Base-by-base conservation (phyloP, 306 rosid species). In the Vicia faba region DNA sequence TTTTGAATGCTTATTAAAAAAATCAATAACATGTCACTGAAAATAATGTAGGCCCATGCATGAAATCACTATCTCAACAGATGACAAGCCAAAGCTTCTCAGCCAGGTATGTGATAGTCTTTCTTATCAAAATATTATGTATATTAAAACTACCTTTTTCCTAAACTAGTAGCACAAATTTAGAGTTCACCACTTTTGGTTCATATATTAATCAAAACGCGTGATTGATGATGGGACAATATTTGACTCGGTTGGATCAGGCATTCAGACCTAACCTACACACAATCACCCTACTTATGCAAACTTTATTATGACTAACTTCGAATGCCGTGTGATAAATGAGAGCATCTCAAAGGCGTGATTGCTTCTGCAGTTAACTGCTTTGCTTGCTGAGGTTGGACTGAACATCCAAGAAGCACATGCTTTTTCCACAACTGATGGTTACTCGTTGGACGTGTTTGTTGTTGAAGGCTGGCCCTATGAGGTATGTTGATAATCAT, bases 381-480 rank as follows among this genome's bases (percentile, higher is more conserved):
- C 91, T 75, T 83, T 95, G 91, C 96, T 95, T 73, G 92, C 99
- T 44, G 97, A 91, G 83, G 77, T 88, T 82, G 99, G 97, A 72
- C 82, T 95, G 68, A 91, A 95, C 75, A 95, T 95, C 77, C 99
- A 91, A 80, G 99, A 95, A 80, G 99, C 99, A 23, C 99, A 88
- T 88, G 99, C 92, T 61, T 95, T 95, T 83, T 95, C 97, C 59
- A 95, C 97, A 11, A 69, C 77, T 18, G 97, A 95, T 66, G 97
- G 99, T 65, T 95, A 78, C 84, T 91, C 99, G 54, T 81, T 95
- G 75, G 99, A 95, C 54, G 99, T 95, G 75, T 95, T 95, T 87
- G 99, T 95, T 67, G 97, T 95, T 66, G 99, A 91, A 35, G 99
- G 99, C 56, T 95, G 99, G 99, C 92, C 92, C 66, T 82, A 86